Evolutionary conservation across 2,329 filamentous ascomycete genomes (phyloP).

Genomic region (Paraconiothyrium sp.): DNA sequence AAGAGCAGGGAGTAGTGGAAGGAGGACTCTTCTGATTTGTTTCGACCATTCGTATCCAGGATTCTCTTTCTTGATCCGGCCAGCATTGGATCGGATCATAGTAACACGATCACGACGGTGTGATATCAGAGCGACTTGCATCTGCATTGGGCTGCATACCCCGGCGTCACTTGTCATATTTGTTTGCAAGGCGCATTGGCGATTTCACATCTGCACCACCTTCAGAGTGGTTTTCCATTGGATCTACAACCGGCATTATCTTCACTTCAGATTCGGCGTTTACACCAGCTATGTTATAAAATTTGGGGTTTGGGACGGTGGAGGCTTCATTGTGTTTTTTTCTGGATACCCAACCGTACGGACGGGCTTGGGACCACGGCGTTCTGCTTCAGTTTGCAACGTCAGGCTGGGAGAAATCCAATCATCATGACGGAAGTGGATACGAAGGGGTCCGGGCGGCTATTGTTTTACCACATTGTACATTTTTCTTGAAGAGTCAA

Average conservation of each 20-base stretch:
- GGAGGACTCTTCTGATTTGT: constrained; percentile 43
- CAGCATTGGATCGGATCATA: constrained; percentile 23
- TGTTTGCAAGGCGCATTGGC: constrained; percentile 47
- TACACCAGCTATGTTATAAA: constrained; percentile 16
- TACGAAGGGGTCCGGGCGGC: constrained; percentile 5
- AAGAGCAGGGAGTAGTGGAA: constrained; percentile 48
- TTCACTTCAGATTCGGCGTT: constrained; percentile 26
- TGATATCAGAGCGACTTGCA: constrained; percentile 44
- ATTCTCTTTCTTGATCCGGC: constrained; percentile 10
- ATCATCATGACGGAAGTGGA: constrained; percentile 19
- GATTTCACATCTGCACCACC: constrained; percentile 31
- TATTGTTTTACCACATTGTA: constrained; percentile 16
- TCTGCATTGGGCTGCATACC: constrained; percentile 48
- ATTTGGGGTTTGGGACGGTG: constrained; percentile 6
- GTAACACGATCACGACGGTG: constrained; percentile 44
- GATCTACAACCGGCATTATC: constrained; percentile 25
- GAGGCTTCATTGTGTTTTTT: constrained; percentile 18
- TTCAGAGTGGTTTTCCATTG: constrained; percentile 36
- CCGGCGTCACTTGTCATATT: constrained; percentile 38
- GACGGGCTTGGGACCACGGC: constrained; percentile 17
- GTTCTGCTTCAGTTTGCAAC: constrained; percentile 11
- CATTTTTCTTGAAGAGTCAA: constrained; percentile 2
- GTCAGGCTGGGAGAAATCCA: constrained; percentile 14
- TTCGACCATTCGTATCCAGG: constrained; percentile 7
- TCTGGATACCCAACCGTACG: constrained; percentile 16